Evolutionary conservation across 345 rosid species (phyloP), one percentile per base, ranked within the genome.

Genomic region (Aquilaria malaccensis): DNA sequence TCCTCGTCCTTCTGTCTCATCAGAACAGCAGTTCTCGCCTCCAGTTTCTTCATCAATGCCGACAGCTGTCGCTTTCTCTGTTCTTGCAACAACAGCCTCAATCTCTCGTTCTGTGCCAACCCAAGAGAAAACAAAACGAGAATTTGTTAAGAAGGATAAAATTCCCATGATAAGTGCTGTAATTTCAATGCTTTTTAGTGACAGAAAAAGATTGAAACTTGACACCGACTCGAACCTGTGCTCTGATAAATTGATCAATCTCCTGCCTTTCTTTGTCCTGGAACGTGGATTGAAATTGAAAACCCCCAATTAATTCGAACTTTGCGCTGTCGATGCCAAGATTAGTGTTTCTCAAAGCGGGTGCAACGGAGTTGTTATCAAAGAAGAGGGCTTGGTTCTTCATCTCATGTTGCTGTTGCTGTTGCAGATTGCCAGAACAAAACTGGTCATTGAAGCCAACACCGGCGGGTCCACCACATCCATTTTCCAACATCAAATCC

Each of bases 1-100:
- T 86, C 86, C 57, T 82, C 81, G 31, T 92, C 89, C 52, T 81
- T 92, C 41, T 79, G 85, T 14, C 70, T 67, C 57, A 92, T 50
- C 1, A 85, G 41, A 64, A 66, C 4, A 6, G 65, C 55, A 3
- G 83, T 79, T 67, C 69, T 79, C 0, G 64, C 47, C 46, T 83
- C 95, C 50, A 78, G 66, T 22, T 62, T 76, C 62, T 73, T 77
- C 14, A 77, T 10, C 7, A 86, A 10, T 47, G 65, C 33, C 31
- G 48, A 81, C 52, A 72, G 33, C 29, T 79, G 89, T 7, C 70
- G 85, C 72, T 58, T 82, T 57, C 84, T 80, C 68, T 83, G 95
- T 62, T 82, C 85, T 71, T 79, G 79, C 63, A 92, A 57, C 52
- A 67, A 61, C 50, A 50, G 67, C 51, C 78, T 72, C 51, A 92